A percentile compares a stretch with the other conserved stretches of the same genome.
These are phyloP conservation scores for Gossypium anomalum DNA, from an alignment of 345 rosid genomes.

Conservation along the genomic window DNA sequence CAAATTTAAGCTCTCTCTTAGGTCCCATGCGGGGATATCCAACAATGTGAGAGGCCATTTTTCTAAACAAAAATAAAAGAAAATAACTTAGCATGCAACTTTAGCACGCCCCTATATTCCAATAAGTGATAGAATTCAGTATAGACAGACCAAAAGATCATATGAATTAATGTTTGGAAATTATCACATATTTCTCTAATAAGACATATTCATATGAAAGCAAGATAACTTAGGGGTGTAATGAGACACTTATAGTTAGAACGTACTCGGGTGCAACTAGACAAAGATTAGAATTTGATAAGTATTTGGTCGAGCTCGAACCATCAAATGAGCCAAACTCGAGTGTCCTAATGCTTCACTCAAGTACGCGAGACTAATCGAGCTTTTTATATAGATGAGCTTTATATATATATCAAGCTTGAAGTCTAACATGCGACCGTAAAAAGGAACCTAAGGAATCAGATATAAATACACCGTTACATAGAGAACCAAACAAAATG, in stretches of 20 bases:
- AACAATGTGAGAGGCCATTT: conserved; percentile 94
- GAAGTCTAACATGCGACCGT: too few relatives aligned
- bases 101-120: too few relatives aligned
- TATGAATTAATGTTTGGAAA: background rate
- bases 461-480: background rate
- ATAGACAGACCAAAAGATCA: background rate
- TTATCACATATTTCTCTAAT: background rate
- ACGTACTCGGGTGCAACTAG: too few relatives aligned
- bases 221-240: background rate
- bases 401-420: too few relatives aligned
- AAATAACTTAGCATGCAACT: background rate
- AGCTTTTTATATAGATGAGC: too few relatives aligned
- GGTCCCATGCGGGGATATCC: conserved; percentile 99
- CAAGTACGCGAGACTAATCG: too few relatives aligned
- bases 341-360: too few relatives aligned
- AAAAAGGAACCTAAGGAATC: background rate
- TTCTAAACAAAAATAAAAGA: conserved; percentile 22
- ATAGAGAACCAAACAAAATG: background rate
- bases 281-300: too few relatives aligned
- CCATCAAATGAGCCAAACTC: too few relatives aligned
- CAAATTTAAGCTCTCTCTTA: conserved; percentile 96
- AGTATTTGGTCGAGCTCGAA: too few relatives aligned
- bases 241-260: too few relatives aligned
- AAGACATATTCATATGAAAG: background rate
- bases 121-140: background rate